Evolutionary conservation across 140 eudicot genomes (phyloP), one percentile per base, ranked within the genome.

Genomic region (Ambrosia hybrid): DNA sequence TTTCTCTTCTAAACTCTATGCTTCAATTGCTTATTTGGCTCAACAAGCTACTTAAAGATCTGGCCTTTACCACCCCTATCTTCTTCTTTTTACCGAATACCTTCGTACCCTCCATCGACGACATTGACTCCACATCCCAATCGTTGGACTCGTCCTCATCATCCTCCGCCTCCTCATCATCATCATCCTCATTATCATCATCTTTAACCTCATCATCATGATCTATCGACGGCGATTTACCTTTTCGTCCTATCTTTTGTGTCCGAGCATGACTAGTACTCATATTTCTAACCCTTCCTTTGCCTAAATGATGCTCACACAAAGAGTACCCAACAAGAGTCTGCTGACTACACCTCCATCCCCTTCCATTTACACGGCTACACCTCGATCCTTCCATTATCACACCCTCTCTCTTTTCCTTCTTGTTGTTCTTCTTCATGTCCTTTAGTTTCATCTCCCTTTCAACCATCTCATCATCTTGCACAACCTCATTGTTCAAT

Each of bases 221-320:
- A 65, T 79, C 76, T 33, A 58, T 13, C 17, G 56, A 56, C 9
- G 15, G 14, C 5, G 6, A 68, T 57, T 64, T 9, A 5, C 68
- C 52, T 65, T 55, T 70, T 9, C 0, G 14, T 26, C 34, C 51
- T 71, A 9, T 26, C 65, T 33, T 69, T 45, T 56, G 75, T 41
- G 80, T 66, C 0, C 60, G 83, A 0, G 60, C 67, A 11, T 85
- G 76, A 56, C 65, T 88, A 1, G 72, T 21, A 21, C 30, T 61
- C 82, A 83, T 82, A 76, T 85, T 87, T 73, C 95, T 68, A 37
- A 92, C 89, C 67, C 98, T 83, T 70, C 98, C 96, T 77, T 89
- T 92, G 0, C 98, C 92, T 76, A 92, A 75, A 72, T 92, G 98
- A 83, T 92, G 98, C 74, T 92, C 96, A 33, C 98, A 92, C 76